Conservation (phyloP, 2,329 filamentous ascomycete genomes). For the Stachybotrys echinatus region DNA sequence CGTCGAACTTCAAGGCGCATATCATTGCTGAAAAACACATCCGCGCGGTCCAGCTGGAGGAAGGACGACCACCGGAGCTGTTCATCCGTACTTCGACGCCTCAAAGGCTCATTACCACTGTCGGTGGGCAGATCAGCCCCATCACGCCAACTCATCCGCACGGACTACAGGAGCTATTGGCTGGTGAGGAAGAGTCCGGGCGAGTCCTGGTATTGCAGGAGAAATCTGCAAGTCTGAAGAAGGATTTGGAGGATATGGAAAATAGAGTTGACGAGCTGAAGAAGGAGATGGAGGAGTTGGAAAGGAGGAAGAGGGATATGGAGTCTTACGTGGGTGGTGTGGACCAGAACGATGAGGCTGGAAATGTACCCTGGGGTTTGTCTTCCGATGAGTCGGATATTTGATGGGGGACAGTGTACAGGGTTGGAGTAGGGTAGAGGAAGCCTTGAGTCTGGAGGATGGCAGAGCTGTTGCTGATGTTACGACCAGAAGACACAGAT, state of each 20-base stretch:
- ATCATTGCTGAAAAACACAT: background rate
- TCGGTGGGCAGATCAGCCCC: background rate
- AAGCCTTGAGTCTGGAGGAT: too few species aligned
- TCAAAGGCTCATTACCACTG: background rate
- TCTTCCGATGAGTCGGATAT: background rate
- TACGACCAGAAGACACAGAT: too few species aligned
- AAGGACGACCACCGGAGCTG: background rate
- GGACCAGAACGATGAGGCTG: background rate
- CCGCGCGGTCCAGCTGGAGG: background rate
- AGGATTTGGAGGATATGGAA: background rate
- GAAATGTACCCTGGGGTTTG: background rate
- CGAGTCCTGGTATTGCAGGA: too few species aligned
- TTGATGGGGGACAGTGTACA: too few species aligned
- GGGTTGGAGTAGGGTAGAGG: too few species aligned
- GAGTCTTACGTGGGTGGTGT: background rate
- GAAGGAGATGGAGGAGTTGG: background rate
- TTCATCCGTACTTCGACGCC: background rate
- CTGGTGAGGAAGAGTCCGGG: too few species aligned
- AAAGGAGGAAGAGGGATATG: conserved; percentile 4
- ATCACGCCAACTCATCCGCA: background rate
- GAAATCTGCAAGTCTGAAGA: background rate
- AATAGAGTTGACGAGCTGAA: background rate
- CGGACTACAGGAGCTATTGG: background rate
- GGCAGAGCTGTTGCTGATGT: too few species aligned
- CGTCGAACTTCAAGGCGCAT: background rate